Conservation (phyloP, 345 rosid species). For the Theobroma cacao region DNA sequence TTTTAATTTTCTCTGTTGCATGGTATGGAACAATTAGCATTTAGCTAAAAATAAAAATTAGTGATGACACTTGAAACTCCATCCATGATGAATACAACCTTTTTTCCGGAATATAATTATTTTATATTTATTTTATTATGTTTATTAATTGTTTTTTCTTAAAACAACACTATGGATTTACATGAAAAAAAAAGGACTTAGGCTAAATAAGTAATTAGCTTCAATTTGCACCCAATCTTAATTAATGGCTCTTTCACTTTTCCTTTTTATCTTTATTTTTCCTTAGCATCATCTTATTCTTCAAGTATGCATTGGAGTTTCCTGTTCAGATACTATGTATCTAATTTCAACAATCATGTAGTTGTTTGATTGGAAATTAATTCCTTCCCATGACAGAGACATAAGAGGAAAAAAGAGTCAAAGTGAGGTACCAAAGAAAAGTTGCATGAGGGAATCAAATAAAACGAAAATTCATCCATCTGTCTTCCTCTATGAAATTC, state of each 20-base stretch:
- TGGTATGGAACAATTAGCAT: too few relatives aligned
- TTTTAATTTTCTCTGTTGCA: too few relatives aligned
- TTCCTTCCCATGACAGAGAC: not conserved
- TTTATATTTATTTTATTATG: too few relatives aligned
- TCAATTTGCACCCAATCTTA: not conserved
- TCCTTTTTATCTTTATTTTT: not conserved
- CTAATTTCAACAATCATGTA: not conserved
- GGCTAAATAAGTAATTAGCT: not conserved
- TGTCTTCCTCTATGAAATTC: not conserved
- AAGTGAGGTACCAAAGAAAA: not conserved
- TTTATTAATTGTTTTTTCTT: too few relatives aligned
- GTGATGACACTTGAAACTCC: too few relatives aligned
- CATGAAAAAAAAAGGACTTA: too few relatives aligned
- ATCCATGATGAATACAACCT: too few relatives aligned
- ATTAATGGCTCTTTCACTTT: not conserved
- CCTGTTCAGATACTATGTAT: not conserved
- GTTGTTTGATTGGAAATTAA: not conserved
- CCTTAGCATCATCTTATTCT: not conserved
- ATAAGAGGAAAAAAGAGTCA: not conserved
- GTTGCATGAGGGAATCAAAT: constrained; percentile 15
- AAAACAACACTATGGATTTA: too few relatives aligned
- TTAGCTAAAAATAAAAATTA: too few relatives aligned
- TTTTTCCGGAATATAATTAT: too few relatives aligned
- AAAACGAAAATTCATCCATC: constrained; percentile 19
- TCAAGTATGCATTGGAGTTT: not conserved